Conservation (phyloP, 495 filamentous ascomycete species). For the Evansstolkia leycettana region DNA sequence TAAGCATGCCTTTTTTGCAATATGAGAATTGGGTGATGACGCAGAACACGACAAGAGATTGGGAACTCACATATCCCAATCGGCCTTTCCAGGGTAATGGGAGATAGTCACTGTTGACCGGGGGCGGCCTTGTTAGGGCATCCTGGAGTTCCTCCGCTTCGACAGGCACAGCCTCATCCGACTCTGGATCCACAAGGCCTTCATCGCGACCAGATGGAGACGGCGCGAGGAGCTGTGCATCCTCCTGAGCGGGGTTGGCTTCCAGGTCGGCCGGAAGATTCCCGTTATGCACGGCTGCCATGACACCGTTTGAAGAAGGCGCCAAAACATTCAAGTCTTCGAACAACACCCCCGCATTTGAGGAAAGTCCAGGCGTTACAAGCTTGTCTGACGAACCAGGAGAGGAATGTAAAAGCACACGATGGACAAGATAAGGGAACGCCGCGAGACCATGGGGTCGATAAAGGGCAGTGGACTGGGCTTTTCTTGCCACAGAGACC, state of each 20-base stretch:
- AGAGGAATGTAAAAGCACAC: constrained; percentile 4
- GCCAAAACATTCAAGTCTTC: too few relatives aligned
- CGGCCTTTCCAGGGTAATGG: constrained; percentile 90
- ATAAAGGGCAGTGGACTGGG: neutral
- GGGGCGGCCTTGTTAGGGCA: constrained; percentile 49
- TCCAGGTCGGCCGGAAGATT: neutral
- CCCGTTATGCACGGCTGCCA: too few relatives aligned
- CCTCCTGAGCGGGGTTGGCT: neutral
- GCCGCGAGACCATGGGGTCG: too few relatives aligned
- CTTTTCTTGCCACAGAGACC: constrained; percentile 9
- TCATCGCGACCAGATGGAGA: constrained; percentile 6
- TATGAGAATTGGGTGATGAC: constrained; percentile 7
- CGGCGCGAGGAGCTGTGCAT: neutral
- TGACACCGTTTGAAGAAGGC: too few relatives aligned
- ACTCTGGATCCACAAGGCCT: constrained; percentile 30
- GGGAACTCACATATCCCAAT: constrained; percentile 65
- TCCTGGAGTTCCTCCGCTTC: constrained; percentile 33
- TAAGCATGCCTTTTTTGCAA: constrained; percentile 54
- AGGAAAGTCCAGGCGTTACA: constrained; percentile 2
- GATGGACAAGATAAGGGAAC: neutral
- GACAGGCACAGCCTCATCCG: constrained; percentile 31
- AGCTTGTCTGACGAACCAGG: constrained; percentile 2
- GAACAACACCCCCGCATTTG: too few relatives aligned
- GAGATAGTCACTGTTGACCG: constrained; percentile 75
- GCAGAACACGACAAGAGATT: neutral